Base-by-base conservation (phyloP, 495 filamentous ascomycete species). In the Aspergillus baeticus region DNA sequence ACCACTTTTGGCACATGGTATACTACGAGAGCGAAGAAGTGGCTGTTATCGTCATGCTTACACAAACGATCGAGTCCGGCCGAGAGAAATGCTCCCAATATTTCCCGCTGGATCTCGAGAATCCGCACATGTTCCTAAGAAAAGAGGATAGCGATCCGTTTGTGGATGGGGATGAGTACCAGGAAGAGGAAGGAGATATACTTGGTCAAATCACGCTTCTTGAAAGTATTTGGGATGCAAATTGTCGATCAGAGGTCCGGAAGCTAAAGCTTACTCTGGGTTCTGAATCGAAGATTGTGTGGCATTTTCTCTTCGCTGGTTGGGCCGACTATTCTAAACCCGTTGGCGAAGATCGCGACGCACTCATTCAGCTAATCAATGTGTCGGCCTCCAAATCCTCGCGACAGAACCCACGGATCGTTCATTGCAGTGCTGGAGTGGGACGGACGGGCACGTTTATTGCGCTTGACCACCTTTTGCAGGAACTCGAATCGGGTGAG, bases 281-380 rank as follows among this genome's bases (percentile, higher is more conserved):
- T 1, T 80, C 81, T 22, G 74, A 84, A 51, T 79, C 85, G 33
- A 91, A 87, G 65, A 82, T 80, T 2, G 82, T 98, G 37, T 95
- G 84, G 83, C 94, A 99, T 70, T 86, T 95, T 43, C 80, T 96
- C 6, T 99, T 96, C 70, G 87, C 86, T 49, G 88, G 85, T 44
- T 99, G 95, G 94, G 91, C 94, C 33, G 94, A 99, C 71, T 96
- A 94, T 63, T 85, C 87, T 20, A 88, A 95, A 10, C 93, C 95
- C 0, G 87, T 88, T 63, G 83, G 88, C 20, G 82, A 87, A 18
- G 89, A 96, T 59, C 83, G 91, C 31, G 80, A 79, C 26, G 88
- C 87, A 31, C 85, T 99, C 39, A 80, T 97, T 17, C 80, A 88
- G 29, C 74, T 97, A 10, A 86, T 97, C 73, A 80, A 81, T 37